Evolutionary conservation across 2,329 filamentous ascomycete genomes (phyloP).

Genomic region (Sphaerostilbella broomeana): DNA sequence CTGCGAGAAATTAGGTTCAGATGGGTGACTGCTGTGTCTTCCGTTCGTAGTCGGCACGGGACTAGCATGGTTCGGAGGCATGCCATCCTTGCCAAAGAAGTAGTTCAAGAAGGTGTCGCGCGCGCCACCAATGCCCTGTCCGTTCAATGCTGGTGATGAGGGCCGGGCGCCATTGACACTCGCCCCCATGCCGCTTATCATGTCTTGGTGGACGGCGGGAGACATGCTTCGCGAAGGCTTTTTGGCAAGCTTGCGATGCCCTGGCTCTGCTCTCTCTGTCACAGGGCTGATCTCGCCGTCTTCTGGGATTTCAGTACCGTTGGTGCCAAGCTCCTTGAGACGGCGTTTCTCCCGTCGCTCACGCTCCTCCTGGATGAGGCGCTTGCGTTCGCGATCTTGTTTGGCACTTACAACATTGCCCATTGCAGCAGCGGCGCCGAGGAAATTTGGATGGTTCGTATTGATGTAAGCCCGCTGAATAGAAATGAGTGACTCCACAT

Average conservation of each 20-base stretch:
- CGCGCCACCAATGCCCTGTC: slow-evolving; percentile 54
- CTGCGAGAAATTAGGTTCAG: slow-evolving; percentile 75
- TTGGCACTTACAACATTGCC: slow-evolving; percentile 91
- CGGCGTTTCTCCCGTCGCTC: slow-evolving; percentile 78
- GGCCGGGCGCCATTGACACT: slow-evolving; percentile 55
- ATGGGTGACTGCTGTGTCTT: slow-evolving; percentile 70
- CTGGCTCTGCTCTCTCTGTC: slow-evolving; percentile 45
- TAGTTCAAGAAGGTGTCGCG: slow-evolving; percentile 95
- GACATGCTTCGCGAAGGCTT: slow-evolving; percentile 69
- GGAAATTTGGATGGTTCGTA: slow-evolving; percentile 97
- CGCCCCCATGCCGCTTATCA: slow-evolving; percentile 54
- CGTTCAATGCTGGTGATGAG: slow-evolving; percentile 49
- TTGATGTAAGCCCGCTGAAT: slow-evolving; percentile 99
- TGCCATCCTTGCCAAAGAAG: slow-evolving; percentile 94
- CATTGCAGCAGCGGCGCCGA: slow-evolving; percentile 95
- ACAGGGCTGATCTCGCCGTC: slow-evolving; percentile 47
- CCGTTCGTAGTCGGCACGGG: slow-evolving; percentile 25
- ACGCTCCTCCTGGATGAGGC: slow-evolving; percentile 71
- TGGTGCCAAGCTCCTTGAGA: slow-evolving; percentile 76
- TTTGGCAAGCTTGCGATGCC: slow-evolving; percentile 31
- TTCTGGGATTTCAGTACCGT: slow-evolving; percentile 66
- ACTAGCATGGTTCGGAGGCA: slow-evolving; percentile 32
- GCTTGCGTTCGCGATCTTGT: slow-evolving; percentile 87
- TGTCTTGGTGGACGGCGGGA: slow-evolving; percentile 66
- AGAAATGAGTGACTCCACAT: slow-evolving; percentile 93